Evolutionary conservation across 2,329 filamentous ascomycete species (phyloP), one percentile per base, ranked within the genome.

Genomic region (Phaeoacremonium minimum): DNA sequence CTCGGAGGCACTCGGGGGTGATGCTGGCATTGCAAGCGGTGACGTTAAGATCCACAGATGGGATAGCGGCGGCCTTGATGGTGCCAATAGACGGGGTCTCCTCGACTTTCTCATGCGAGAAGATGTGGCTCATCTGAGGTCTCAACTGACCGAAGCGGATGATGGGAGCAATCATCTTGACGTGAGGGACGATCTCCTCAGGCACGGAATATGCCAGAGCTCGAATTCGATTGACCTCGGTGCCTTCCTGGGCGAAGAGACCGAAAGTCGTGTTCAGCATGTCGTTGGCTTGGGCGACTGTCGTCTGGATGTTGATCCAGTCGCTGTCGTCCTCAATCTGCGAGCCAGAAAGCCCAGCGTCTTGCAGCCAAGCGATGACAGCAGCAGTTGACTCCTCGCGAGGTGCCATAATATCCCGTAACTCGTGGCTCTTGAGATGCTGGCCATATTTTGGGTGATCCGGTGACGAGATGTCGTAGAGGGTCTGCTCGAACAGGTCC

Each of bases 351-450:
- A 80, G 66, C 34, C 67, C 74, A 52, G 76, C 68, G 43, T 71
- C 69, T 17, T 53, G 53, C 11, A 81, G 63, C 75, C 75, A 80
- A 34, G 74, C 67, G 35, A 73, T 67, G 7, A 80, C 69, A 15
- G 73, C 61, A 19, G 68, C 53, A 13, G 69, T 50, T 1, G 74
- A 69, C 43, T 78, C 64, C 3, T 73, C 61, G 2, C 65, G 56
- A 3, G 77, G 77, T 43, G 65, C 64, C 32, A 80, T 58, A 15
- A 80, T 61, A 35, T 71, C 61, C 29, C 73, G 61, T 18, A 81
- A 69, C 42, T 78, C 67, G 5, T 66, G 58, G 4, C 61, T 55
- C 30, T 59, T 69, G 36, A 80, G 58, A 49, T 74, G 71, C 38
- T 70, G 51, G 17, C 73, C 73, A 44, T 76, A 75, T 13, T 57